Conservation (phyloP, 2,329 filamentous ascomycete genomes). For the Colletotrichum sansevieriae region DNA sequence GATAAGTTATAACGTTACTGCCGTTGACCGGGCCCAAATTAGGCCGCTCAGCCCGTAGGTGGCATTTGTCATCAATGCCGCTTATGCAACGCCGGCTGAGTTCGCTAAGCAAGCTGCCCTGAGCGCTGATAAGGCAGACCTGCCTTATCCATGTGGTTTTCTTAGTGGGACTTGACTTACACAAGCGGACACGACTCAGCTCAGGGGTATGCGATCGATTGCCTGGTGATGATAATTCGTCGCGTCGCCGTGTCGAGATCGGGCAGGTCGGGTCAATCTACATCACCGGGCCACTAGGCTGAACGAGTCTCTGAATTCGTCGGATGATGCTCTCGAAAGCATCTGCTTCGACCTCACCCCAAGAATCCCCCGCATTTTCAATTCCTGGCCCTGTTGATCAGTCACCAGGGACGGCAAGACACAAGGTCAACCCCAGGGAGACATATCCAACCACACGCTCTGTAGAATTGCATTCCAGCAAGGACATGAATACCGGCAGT, state of each 20-base stretch:
- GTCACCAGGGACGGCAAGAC: background rate
- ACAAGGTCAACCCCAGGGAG: background rate
- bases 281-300: too few relatives aligned
- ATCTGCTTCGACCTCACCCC: background rate
- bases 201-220: too few relatives aligned
- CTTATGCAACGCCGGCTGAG: background rate
- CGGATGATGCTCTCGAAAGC: too few relatives aligned
- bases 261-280: too few relatives aligned
- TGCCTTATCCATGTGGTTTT: background rate
- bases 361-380: background rate
- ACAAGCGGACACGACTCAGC: background rate
- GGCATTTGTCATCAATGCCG: background rate
- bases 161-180: background rate
- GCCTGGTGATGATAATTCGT: too few relatives aligned
- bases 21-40: background rate
- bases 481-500: too few relatives aligned
- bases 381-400: conserved; percentile 1
- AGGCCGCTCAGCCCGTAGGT: background rate
- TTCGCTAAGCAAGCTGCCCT: too few relatives aligned
- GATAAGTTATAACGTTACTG: background rate
- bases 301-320: too few relatives aligned
- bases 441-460: background rate
- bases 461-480: background rate
- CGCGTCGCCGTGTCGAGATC: too few relatives aligned
- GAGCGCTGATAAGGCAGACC: background rate